These are phyloP conservation scores for Trichophyton verrucosum DNA, from an alignment of 2,329 filamentous ascomycete species.

Conservation along the genomic window DNA sequence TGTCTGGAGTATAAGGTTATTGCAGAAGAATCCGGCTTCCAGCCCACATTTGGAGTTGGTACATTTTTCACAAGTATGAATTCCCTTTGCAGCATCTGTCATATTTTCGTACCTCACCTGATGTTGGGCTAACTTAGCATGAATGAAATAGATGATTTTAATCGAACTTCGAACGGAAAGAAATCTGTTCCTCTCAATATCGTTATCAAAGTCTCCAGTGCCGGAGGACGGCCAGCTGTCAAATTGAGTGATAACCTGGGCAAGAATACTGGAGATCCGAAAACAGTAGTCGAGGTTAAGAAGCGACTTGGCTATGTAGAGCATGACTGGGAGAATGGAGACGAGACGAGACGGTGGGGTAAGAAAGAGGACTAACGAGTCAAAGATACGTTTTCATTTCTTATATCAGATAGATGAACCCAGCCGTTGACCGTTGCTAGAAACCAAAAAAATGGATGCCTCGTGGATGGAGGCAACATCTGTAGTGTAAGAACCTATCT, in stretches of 20 bases:
- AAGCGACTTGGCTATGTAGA: conserved; percentile 73
- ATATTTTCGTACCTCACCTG: background rate
- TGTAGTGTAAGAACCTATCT: background rate
- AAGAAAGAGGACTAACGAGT: conserved; percentile 10
- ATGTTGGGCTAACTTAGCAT: background rate
- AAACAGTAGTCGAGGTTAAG: conserved; percentile 73
- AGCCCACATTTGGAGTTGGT: conserved; percentile 82
- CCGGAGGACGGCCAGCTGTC: conserved; percentile 65
- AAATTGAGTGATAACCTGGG: conserved; percentile 88
- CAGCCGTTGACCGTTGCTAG: too few relatives aligned
- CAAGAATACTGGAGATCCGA: conserved; percentile 85
- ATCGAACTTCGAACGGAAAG: conserved; percentile 54
- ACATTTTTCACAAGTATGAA: conserved; percentile 71
- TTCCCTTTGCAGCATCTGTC: conserved; percentile 14
- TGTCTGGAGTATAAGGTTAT: conserved; percentile 82
- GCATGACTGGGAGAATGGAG: conserved; percentile 67
- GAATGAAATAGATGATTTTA: conserved; percentile 58
- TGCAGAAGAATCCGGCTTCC: conserved; percentile 67
- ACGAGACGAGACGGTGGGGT: conserved; percentile 76
- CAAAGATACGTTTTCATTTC: too few relatives aligned
- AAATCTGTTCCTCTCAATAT: conserved; percentile 93
- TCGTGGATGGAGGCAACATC: too few relatives aligned
- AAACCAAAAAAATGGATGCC: too few relatives aligned
- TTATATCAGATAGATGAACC: too few relatives aligned
- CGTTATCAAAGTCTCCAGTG: conserved; percentile 90